Percentiles rank a stretch among this genome's conserved stretches.
Evolutionary conservation across 495 filamentous ascomycete species (phyloP).

Genomic region (Apodospora peruviana): DNA sequence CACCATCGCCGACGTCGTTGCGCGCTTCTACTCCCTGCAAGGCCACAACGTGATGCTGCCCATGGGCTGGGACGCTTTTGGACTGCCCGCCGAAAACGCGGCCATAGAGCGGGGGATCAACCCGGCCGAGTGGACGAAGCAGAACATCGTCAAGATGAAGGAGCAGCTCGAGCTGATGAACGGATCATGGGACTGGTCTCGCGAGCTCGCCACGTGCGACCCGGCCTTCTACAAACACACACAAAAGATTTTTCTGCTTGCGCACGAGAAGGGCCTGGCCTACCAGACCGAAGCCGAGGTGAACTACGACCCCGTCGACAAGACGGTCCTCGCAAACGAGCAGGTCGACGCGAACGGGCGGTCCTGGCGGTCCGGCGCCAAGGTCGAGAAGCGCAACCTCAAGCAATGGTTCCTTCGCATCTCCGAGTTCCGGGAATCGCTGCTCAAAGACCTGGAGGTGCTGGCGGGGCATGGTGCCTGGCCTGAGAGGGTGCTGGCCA

Average conservation of each 20-base stretch:
- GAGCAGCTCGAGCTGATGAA: slow-evolving; percentile 71
- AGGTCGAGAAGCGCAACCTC: slow-evolving; percentile 71
- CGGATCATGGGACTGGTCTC: slow-evolving; percentile 74
- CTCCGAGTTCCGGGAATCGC: slow-evolving; percentile 66
- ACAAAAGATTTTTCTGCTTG: slow-evolving; percentile 72
- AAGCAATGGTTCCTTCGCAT: slow-evolving; percentile 92
- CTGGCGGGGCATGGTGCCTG: slow-evolving; percentile 58
- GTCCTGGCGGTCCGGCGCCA: slow-evolving; percentile 84
- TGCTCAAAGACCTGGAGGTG: slow-evolving; percentile 65
- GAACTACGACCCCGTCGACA: slow-evolving; percentile 86
- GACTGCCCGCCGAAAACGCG: slow-evolving; percentile 86
- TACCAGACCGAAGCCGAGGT: slow-evolving; percentile 76
- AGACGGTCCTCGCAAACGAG: slow-evolving; percentile 86
- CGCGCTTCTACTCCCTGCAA: slow-evolving; percentile 70
- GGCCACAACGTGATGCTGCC: slow-evolving; percentile 75
- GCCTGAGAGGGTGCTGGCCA: slow-evolving; percentile 74
- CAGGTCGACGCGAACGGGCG: slow-evolving; percentile 79
- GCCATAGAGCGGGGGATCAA: slow-evolving; percentile 81
- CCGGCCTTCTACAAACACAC: slow-evolving; percentile 86
- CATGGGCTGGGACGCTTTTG: slow-evolving; percentile 94
- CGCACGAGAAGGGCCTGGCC: slow-evolving; percentile 66
- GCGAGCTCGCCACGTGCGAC: slow-evolving; percentile 76
- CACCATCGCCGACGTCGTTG: slow-evolving; percentile 81
- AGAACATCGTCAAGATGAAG: slow-evolving; percentile 81
- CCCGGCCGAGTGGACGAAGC: slow-evolving; percentile 70